These are phyloP conservation scores for Zymoseptoria ardabiliae DNA, from an alignment of 2,329 filamentous ascomycete species.

Conservation along the genomic window DNA sequence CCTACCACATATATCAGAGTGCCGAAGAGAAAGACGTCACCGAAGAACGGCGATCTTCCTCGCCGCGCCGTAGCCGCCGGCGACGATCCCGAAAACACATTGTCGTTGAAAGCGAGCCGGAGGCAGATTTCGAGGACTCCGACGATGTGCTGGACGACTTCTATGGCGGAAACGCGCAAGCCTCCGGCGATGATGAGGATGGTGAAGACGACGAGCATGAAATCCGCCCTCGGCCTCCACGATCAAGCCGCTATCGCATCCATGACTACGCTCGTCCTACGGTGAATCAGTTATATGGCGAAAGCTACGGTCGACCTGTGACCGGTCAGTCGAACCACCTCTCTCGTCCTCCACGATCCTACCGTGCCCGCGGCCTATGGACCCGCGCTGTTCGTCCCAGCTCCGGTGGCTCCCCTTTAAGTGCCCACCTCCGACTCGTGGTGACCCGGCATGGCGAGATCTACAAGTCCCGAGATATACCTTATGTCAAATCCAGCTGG, in stretches of 20 bases:
- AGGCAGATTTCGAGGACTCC: constrained; percentile 4
- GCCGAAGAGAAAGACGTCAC: not conserved
- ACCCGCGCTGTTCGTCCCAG: constrained; percentile 7
- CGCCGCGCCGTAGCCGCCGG: not conserved
- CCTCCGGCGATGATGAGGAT: not conserved
- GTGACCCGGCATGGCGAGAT: constrained; percentile 13
- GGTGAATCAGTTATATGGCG: no score
- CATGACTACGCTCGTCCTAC: constrained; percentile 1
- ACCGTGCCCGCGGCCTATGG: constrained; percentile 9
- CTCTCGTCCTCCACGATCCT: constrained; percentile 1
- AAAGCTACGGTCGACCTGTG: not conserved
- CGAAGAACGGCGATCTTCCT: not conserved
- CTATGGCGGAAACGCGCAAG: constrained; percentile 3
- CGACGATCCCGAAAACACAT: not conserved
- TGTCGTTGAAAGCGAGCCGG: not conserved
- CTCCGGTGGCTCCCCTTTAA: not conserved
- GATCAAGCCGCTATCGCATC: not conserved
- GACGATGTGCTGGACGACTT: constrained; percentile 11
- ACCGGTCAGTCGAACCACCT: not conserved
- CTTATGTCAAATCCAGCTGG: constrained; percentile 8
- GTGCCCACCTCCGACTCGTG: constrained; percentile 8
- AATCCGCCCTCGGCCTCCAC: constrained; percentile 1
- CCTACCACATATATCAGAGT: not conserved
- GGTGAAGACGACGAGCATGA: not conserved
- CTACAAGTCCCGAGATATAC: constrained; percentile 6